Percentiles rank a stretch among this genome's conserved stretches.
These are phyloP conservation scores for Solanum chiquidenum DNA, from an alignment of 257 asterid species.

Conservation along the genomic window DNA sequence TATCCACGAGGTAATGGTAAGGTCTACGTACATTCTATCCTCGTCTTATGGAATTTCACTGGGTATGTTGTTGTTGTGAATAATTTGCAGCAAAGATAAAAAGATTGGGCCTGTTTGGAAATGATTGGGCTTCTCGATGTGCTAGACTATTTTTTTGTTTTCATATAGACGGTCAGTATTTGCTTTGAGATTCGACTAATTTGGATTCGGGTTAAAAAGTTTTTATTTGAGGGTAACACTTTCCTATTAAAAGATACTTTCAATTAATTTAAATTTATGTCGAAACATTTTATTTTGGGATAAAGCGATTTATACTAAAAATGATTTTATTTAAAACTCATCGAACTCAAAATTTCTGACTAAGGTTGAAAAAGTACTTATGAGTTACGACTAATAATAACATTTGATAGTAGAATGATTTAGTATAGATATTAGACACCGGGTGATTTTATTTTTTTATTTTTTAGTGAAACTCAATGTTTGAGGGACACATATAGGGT, in stretches of 20 bases:
- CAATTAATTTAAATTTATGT: not conserved
- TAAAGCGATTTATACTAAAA: not conserved
- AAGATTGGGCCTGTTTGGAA: not conserved
- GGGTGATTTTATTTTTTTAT: not conserved
- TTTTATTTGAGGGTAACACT: not conserved
- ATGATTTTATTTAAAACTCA: not conserved
- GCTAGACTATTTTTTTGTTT: not conserved
- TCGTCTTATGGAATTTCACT: not conserved
- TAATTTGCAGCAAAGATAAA: not conserved
- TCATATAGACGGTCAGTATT: not conserved
- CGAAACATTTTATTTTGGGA: not conserved
- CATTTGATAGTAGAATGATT: not conserved
- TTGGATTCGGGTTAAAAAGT: not conserved
- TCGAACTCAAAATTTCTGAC: not conserved
- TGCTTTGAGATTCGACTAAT: not conserved
- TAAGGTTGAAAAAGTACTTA: not conserved
- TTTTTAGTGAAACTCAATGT: not conserved
- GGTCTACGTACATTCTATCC: not conserved
- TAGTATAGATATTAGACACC: no score
- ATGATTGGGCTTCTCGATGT: not conserved
- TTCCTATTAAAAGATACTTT: not conserved
- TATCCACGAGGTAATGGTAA: not conserved
- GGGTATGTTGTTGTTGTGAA: not conserved
- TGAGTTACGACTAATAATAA: not conserved
- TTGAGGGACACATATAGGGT: not conserved